phyloP scores from a whole-genome alignment of 2,329 filamentous ascomycete genomes.

The Pestalotiopsis sp. region DNA sequence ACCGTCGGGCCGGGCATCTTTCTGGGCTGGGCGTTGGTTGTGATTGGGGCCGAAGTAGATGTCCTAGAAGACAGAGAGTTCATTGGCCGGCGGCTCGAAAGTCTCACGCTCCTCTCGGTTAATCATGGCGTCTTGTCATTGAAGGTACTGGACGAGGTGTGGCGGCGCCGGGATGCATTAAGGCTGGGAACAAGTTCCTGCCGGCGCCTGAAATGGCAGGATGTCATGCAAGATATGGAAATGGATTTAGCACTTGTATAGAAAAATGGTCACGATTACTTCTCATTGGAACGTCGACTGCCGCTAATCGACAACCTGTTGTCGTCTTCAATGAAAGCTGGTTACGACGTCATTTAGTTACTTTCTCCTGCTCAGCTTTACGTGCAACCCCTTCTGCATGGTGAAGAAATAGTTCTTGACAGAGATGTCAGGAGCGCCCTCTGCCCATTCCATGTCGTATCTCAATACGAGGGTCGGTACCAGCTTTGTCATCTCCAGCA shows the following conservation, averaged over 20 bases:
- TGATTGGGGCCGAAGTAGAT: constrained; percentile 6
- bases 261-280: background rate
- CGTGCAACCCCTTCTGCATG: constrained; percentile 1
- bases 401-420: constrained; percentile 12
- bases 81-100: constrained; percentile 4
- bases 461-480: constrained; percentile 6
- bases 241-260: constrained; percentile 7
- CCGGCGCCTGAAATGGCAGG: constrained; percentile 4
- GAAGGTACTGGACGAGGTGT: constrained; percentile 6
- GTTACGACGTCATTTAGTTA: background rate
- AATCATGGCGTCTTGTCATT: constrained; percentile 6
- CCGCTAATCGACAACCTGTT: background rate
- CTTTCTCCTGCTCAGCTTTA: background rate
- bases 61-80: background rate
- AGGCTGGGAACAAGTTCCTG: background rate
- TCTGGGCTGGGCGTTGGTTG: constrained; percentile 10
- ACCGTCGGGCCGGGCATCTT: constrained; percentile 1
- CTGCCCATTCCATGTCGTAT: constrained; percentile 9
- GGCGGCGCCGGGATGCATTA: constrained; percentile 5
- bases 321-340: background rate
- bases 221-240: constrained; percentile 10
- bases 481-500: constrained; percentile 11
- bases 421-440: constrained; percentile 3
- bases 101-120: constrained; percentile 1
- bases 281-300: background rate